Percentiles rank a stretch among this genome's conserved stretches.
These are phyloP conservation scores for Vitis amurensis DNA, from an alignment of 164 flowering plant genomes.

Conservation along the genomic window DNA sequence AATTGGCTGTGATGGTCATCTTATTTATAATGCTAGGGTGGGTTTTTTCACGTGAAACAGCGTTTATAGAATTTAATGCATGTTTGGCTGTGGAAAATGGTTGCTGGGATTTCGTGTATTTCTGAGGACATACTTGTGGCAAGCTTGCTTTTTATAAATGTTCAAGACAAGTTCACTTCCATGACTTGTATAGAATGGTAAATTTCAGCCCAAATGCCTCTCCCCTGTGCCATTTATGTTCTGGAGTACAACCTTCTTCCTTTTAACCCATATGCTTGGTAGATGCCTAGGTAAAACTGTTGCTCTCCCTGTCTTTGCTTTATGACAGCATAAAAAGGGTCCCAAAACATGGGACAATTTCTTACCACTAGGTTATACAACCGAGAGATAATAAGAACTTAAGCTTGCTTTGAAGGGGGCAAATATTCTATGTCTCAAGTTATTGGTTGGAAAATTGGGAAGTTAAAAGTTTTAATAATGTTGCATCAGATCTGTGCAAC, in stretches of 20 bases:
- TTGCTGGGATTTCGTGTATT: background rate
- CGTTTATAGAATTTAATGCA: no score
- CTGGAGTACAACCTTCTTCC: background rate
- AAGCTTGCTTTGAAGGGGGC: background rate
- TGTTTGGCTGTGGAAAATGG: no score
- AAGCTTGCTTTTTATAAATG: background rate
- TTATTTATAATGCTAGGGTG: no score
- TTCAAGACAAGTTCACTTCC: background rate
- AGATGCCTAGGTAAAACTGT: no score
- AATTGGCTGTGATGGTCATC: no score
- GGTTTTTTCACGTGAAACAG: no score
- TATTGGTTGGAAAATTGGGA: background rate
- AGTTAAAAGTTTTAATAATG: background rate
- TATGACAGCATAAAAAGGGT: background rate
- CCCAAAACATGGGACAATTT: background rate
- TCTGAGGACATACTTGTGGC: background rate
- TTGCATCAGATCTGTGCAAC: no score
- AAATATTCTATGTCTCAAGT: background rate
- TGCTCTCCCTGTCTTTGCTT: no score
- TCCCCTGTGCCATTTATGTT: background rate
- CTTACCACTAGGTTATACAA: background rate
- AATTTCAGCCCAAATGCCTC: background rate
- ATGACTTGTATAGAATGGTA: background rate
- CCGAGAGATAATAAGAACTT: background rate
- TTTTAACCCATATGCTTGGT: no score